Percentiles rank a stretch among this genome's conserved stretches.
phyloP scores from a whole-genome alignment of 257 asterid species.

The Solanum piurae region DNA sequence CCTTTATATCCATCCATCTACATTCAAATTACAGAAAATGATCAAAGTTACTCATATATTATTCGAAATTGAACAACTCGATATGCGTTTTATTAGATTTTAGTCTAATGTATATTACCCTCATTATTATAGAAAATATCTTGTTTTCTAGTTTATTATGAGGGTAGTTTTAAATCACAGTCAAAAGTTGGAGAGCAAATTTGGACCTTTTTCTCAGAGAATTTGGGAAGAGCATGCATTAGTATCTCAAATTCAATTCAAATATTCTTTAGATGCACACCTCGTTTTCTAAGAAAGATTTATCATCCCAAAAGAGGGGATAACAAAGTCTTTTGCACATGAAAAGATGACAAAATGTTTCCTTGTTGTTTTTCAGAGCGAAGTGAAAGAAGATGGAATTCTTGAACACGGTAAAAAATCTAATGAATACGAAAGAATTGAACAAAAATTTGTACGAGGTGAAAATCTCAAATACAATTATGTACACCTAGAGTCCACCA shows the following conservation, averaged over 20 bases:
- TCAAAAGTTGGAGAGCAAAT: not conserved
- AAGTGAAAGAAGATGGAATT: not conserved
- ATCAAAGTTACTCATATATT: not conserved
- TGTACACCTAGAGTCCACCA: not conserved
- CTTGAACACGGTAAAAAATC: too few relatives aligned
- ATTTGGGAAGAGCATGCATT: not conserved
- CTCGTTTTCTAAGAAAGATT: not conserved
- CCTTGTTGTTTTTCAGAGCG: not conserved
- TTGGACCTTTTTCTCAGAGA: not conserved
- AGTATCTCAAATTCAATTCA: not conserved
- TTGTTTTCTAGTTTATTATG: too few relatives aligned
- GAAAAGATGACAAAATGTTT: not conserved
- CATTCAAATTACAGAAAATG: not conserved
- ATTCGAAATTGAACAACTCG: too few relatives aligned
- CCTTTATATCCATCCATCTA: not conserved
- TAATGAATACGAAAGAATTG: not conserved
- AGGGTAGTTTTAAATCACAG: not conserved
- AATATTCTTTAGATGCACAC: not conserved
- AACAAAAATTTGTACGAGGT: not conserved
- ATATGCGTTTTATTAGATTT: too few relatives aligned
- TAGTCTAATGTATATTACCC: too few relatives aligned
- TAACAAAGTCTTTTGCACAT: not conserved
- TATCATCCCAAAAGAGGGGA: not conserved
- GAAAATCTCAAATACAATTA: not conserved
- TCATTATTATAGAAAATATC: too few relatives aligned